Base-by-base conservation (phyloP, 129 eudicot genomes). In the Arctium lappa region DNA sequence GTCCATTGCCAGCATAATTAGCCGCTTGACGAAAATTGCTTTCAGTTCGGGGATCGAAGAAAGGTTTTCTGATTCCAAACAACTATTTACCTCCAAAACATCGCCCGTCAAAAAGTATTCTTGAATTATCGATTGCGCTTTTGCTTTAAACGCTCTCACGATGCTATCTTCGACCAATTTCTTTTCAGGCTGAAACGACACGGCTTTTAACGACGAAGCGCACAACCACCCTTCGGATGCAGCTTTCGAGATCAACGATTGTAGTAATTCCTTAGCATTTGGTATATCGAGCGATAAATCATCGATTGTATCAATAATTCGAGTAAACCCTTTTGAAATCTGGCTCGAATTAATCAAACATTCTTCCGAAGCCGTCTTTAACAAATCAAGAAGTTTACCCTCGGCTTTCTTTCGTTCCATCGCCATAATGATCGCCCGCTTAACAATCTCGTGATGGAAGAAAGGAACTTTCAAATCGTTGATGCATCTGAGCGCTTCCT, bases 141-240 rank as follows among this genome's bases (percentile, higher is more conserved):
- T 93, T 36, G 79, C 74, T 80, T 93, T 95, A 76, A 92, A 95
- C 9, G 88, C 86, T 75, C 88, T 95, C 37, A 89, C 75, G 0
- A 73, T 86, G 15, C 84, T 80, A 34, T 93, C 97, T 82, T 88
- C 97, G 6, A 92, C 79, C 16, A 78, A 73, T 16, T 74, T 77
- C 80, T 79, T 94, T 13, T 83, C 86, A 0, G 91, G 82, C 5
- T 65, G 86, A 27, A 75, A 62, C 5, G 92, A 85, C 2, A 92
- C 74, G 0, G 90, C 81, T 75, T 85, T 95, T 77, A 95, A 77
- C 27, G 97, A 95, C 27, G 97, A 95, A 71, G 97, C 93, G 22
- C 93, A 84, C 16, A 95, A 79, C 99, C 99, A 95, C 5, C 99
- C 99, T 82, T 93, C 94, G 6, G 99, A 95, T 53, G 97, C 97